phyloP scores from a whole-genome alignment of 306 rosid genomes.

The Luffa acutangula region DNA sequence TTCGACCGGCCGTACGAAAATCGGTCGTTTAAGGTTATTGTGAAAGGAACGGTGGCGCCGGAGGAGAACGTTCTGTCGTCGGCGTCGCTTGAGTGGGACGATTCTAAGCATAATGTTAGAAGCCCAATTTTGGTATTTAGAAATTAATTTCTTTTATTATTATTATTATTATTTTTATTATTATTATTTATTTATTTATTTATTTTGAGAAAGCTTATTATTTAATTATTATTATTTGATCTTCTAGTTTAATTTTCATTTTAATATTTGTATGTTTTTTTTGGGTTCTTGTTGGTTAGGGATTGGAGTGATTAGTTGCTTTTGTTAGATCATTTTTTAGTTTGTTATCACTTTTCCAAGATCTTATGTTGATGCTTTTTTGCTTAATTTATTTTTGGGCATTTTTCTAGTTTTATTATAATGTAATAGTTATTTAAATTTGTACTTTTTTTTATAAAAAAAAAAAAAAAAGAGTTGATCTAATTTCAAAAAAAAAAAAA shows the following conservation, averaged over 20 bases:
- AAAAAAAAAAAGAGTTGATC: too few species aligned
- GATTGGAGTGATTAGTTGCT: background rate
- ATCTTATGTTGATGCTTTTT: too few species aligned
- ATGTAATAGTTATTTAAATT: too few species aligned
- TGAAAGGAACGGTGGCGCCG: conserved; percentile 28
- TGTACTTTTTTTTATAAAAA: too few species aligned
- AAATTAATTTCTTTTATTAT: background rate
- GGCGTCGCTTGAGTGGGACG: conserved; percentile 57
- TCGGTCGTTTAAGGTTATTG: conserved; percentile 39
- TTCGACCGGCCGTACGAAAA: conserved; percentile 26
- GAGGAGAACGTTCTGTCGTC: background rate
- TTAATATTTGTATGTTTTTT: background rate
- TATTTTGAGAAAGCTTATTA: too few species aligned
- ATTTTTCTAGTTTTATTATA: too few species aligned
- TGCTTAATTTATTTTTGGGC: too few species aligned
- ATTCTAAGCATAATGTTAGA: conserved; percentile 41
- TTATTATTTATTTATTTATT: too few species aligned
- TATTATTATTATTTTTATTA: too few species aligned
- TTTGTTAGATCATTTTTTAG: background rate
- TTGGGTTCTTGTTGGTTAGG: background rate
- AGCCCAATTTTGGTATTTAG: conserved; percentile 37
- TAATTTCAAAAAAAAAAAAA: too few species aligned
- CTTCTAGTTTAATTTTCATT: background rate
- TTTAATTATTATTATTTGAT: too few species aligned
- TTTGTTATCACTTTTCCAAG: background rate